These are phyloP conservation scores for Noccaea caerulescens DNA, from an alignment of 345 rosid genomes.

Conservation along the genomic window DNA sequence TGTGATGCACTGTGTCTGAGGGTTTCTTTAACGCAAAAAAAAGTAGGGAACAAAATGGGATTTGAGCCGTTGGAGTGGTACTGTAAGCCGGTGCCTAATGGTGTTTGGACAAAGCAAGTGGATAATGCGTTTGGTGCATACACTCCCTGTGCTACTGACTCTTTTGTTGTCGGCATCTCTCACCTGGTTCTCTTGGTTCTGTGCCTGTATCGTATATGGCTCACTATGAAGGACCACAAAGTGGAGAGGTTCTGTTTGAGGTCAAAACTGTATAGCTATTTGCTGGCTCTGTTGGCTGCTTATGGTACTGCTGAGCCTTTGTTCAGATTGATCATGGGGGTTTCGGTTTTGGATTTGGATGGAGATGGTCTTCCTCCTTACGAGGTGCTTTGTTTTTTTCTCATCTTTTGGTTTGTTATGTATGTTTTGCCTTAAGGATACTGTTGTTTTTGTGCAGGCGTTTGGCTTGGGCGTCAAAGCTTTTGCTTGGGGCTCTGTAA, in stretches of 20 bases:
- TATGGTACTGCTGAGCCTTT: slow-evolving; percentile 77
- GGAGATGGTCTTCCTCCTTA: slow-evolving; percentile 82
- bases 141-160: slow-evolving; percentile 90
- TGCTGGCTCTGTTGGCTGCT: slow-evolving; percentile 69
- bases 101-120: slow-evolving; percentile 78
- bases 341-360: slow-evolving; percentile 78
- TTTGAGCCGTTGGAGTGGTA: slow-evolving; percentile 77
- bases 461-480: slow-evolving; percentile 72
- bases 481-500: slow-evolving; percentile 75
- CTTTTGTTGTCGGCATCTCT: slow-evolving; percentile 66
- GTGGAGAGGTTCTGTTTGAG: slow-evolving; percentile 73
- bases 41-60: slow-evolving; percentile 52
- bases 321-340: slow-evolving; percentile 87
- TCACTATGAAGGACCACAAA: slow-evolving; percentile 64
- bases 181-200: slow-evolving; percentile 71
- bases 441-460: slow-evolving; percentile 53
- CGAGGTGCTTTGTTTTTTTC: slow-evolving; percentile 55
- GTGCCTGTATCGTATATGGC: slow-evolving; percentile 85
- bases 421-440: slow-evolving; percentile 11
- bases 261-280: slow-evolving; percentile 75
- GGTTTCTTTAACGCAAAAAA: neutral
- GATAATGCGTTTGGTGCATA: slow-evolving; percentile 93
- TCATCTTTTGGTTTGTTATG: neutral
- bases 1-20: slow-evolving; percentile 35
- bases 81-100: slow-evolving; percentile 75